Percentiles rank a stretch among this genome's conserved stretches.
These are phyloP conservation scores for Solanum ossicruentum DNA, from an alignment of 257 asterid species.

Conservation along the genomic window DNA sequence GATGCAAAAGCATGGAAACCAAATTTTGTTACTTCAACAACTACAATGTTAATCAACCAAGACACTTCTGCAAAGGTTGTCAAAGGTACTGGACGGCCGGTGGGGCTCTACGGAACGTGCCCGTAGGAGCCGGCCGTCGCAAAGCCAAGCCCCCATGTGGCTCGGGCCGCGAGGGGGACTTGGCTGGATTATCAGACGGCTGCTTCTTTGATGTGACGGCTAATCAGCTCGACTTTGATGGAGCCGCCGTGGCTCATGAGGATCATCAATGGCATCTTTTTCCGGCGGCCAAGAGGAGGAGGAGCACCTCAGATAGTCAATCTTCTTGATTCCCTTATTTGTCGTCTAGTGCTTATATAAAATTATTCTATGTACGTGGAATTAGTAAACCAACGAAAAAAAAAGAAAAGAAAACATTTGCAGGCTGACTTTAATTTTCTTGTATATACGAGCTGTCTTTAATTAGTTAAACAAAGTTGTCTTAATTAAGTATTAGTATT, in stretches of 20 bases:
- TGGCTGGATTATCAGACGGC: conserved; percentile 25
- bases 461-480: not conserved
- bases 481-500: not conserved
- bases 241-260: conserved; percentile 28
- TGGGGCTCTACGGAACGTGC: conserved; percentile 74
- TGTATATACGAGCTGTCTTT: conserved; percentile 17
- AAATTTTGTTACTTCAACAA: conserved; percentile 83
- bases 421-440: conserved; percentile 8
- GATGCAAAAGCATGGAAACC: conserved; percentile 82
- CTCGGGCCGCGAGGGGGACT: conserved; percentile 2
- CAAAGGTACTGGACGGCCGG: conserved; percentile 94
- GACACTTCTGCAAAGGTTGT: conserved; percentile 80
- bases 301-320: conserved; percentile 47
- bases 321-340: conserved; percentile 29
- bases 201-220: conserved; percentile 36
- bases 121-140: conserved; percentile 83
- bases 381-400: not conserved
- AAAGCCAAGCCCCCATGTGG: conserved; percentile 50
- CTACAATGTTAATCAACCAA: conserved; percentile 78
- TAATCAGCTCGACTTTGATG: conserved; percentile 32
- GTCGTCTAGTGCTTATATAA: conserved; percentile 20
- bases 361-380: not conserved
- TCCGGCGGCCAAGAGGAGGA: conserved; percentile 41
- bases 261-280: conserved; percentile 19
- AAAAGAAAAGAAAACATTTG: not conserved